Evolutionary conservation across 805 yeast species (phyloP).

Genomic region (Zygotorulaspora danielsina): DNA sequence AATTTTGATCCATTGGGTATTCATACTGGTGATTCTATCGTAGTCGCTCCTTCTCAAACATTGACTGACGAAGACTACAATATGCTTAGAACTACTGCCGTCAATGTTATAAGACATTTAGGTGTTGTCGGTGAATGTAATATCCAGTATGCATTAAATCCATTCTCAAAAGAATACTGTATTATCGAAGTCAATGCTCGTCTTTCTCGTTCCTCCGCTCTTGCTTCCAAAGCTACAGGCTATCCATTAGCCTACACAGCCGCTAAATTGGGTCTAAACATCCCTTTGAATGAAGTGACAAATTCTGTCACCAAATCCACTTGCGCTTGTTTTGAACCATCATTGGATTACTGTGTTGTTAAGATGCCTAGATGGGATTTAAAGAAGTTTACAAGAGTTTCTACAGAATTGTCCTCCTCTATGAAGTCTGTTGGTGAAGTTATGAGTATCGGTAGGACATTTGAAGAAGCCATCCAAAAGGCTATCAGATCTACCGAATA

Average conservation of each 20-base stretch:
- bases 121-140: conserved; percentile 99
- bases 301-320: conserved; percentile 93
- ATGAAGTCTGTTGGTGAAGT: conserved; percentile 99
- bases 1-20: conserved; percentile 97
- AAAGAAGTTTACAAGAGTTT: conserved; percentile 90
- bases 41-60: conserved; percentile 98
- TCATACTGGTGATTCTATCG: conserved; percentile 98
- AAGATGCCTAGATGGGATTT: conserved; percentile 99
- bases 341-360: conserved; percentile 92
- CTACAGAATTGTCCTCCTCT: conserved; percentile 79
- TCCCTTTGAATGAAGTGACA: conserved; percentile 84
- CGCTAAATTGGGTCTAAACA: conserved; percentile 90
- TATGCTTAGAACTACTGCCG: conserved; percentile 97
- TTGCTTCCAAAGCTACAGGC: conserved; percentile 98
- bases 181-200: conserved; percentile 98
- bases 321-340: conserved; percentile 96
- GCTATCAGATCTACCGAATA: conserved; percentile 92
- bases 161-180: conserved; percentile 90
- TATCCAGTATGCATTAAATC: conserved; percentile 94
- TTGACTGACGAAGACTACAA: conserved; percentile 94
- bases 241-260: conserved; percentile 98
- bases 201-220: conserved; percentile 95
- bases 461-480: conserved; percentile 96
- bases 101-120: conserved; percentile 91
- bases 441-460: conserved; percentile 95